Evolutionary conservation across 1,284 basidiomycete genomes (phyloP).

Genomic region (Ceratobasidium sp.): DNA sequence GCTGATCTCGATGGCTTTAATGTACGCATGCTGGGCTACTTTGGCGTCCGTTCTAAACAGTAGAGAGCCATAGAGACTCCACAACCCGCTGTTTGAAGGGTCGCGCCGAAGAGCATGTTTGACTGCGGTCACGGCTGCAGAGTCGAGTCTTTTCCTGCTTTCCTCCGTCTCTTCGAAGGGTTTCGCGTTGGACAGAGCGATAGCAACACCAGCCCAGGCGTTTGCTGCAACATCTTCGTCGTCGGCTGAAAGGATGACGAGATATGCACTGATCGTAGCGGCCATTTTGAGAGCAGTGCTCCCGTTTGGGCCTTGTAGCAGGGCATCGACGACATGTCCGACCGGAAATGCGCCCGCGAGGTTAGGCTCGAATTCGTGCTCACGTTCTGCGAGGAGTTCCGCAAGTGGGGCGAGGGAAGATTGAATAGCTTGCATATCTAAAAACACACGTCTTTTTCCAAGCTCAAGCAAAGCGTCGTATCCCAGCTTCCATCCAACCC

Average conservation of each 20-base stretch:
- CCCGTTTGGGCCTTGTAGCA: constrained; percentile 32
- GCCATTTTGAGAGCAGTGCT: constrained; percentile 64
- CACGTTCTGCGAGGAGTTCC: constrained; percentile 52
- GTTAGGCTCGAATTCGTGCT: constrained; percentile 58
- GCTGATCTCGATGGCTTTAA: constrained; percentile 84
- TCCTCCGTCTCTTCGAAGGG: constrained; percentile 27
- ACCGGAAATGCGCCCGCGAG: constrained; percentile 36
- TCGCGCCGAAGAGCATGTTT: constrained; percentile 81
- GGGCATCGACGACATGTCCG: constrained; percentile 18
- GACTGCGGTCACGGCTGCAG: constrained; percentile 66
- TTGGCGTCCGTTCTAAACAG: constrained; percentile 75
- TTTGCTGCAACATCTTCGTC: constrained; percentile 68
- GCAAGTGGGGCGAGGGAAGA: constrained; percentile 48
- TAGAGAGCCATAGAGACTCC: constrained; percentile 84
- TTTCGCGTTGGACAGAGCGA: constrained; percentile 59
- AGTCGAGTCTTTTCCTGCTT: constrained; percentile 16
- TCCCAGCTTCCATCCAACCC: constrained; percentile 86
- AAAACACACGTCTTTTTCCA: constrained; percentile 57
- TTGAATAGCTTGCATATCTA: constrained; percentile 52
- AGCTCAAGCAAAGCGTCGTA: constrained; percentile 82
- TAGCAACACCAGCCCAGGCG: constrained; percentile 82
- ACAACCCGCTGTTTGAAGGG: constrained; percentile 79
- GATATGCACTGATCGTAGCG: constrained; percentile 76
- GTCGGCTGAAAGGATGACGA: constrained; percentile 73
- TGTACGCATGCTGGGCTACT: constrained; percentile 90